Conservation (phyloP, 202 grass and related monocot genomes). For the Musa balbisiana region DNA sequence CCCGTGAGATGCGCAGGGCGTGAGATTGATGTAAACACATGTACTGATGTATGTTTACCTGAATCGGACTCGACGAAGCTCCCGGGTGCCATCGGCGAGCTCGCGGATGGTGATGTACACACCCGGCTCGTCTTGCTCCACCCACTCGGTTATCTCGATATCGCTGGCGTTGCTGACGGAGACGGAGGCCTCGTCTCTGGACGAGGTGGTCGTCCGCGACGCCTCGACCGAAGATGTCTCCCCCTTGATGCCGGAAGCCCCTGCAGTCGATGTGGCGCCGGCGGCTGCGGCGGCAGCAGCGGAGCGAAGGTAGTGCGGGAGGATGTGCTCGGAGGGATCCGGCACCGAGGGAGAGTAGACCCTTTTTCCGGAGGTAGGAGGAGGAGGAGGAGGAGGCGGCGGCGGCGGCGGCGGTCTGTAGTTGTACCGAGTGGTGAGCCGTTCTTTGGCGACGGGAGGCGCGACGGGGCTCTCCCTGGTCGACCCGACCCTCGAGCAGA, state of each 20-base stretch:
- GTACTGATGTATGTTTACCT: constrained; percentile 22
- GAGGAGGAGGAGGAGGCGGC: constrained; percentile 33
- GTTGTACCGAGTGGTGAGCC: neutral
- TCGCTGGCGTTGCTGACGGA: constrained; percentile 93
- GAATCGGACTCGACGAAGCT: constrained; percentile 94
- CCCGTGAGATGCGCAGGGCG: neutral
- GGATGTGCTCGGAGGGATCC: constrained; percentile 78
- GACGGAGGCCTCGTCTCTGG: constrained; percentile 70
- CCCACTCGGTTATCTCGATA: constrained; percentile 66
- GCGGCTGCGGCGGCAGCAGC: constrained; percentile 25
- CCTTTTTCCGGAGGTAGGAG: constrained; percentile 6
- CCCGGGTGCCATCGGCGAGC: constrained; percentile 72
- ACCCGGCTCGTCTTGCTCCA: constrained; percentile 87
- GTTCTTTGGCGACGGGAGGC: constrained; percentile 8
- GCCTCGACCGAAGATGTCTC: constrained; percentile 32
- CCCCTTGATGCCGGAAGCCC: constrained; percentile 7
- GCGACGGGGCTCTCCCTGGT: constrained; percentile 66
- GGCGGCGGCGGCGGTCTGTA: neutral
- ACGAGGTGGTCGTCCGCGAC: constrained; percentile 82
- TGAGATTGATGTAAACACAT: neutral
- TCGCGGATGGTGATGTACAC: constrained; percentile 92
- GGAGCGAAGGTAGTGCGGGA: constrained; percentile 54
- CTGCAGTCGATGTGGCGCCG: neutral
- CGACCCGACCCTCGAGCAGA: constrained; percentile 59
- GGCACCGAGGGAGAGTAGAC: constrained; percentile 45